These are phyloP conservation scores for Pyrenophora tritici-repentis DNA, from an alignment of 2,329 filamentous ascomycete species.

Conservation along the genomic window DNA sequence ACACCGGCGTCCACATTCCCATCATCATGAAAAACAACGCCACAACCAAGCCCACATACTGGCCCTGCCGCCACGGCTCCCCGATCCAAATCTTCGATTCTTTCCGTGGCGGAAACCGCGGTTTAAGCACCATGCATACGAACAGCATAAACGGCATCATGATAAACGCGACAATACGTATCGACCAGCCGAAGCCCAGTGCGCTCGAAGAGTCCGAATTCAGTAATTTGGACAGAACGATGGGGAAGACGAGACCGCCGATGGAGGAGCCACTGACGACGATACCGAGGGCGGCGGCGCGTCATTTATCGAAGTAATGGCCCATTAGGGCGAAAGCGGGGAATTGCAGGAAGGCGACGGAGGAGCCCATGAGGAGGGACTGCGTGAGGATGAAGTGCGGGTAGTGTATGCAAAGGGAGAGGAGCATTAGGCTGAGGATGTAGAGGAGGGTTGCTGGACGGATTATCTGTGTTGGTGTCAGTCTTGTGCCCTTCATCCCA, in stretches of 20 bases:
- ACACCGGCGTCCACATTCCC: conserved; percentile 61
- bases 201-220: conserved; percentile 53
- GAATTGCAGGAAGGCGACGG: conserved; percentile 57
- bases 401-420: conserved; percentile 57
- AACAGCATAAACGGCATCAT: conserved; percentile 62
- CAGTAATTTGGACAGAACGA: conserved; percentile 13
- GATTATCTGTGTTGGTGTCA: no score
- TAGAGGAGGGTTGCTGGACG: conserved; percentile 56
- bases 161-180: conserved; percentile 54
- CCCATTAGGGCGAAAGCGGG: conserved; percentile 50
- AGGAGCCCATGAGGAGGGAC: conserved; percentile 55
- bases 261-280: conserved; percentile 55
- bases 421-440: conserved; percentile 64
- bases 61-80: conserved; percentile 34
- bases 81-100: conserved; percentile 36
- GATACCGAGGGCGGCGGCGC: conserved; percentile 55
- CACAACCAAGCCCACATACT: conserved; percentile 46
- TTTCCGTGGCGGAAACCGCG: conserved; percentile 50
- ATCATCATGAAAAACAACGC: conserved; percentile 62
- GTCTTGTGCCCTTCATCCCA: no score
- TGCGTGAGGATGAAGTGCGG: conserved; percentile 58
- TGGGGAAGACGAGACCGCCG: conserved; percentile 61
- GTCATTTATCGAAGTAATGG: conserved; percentile 56
- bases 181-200: conserved; percentile 62
- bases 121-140: conserved; percentile 56